These are phyloP conservation scores for Kockiozyma suomiensis DNA, from an alignment of 805 yeast genomes.

Conservation along the genomic window DNA sequence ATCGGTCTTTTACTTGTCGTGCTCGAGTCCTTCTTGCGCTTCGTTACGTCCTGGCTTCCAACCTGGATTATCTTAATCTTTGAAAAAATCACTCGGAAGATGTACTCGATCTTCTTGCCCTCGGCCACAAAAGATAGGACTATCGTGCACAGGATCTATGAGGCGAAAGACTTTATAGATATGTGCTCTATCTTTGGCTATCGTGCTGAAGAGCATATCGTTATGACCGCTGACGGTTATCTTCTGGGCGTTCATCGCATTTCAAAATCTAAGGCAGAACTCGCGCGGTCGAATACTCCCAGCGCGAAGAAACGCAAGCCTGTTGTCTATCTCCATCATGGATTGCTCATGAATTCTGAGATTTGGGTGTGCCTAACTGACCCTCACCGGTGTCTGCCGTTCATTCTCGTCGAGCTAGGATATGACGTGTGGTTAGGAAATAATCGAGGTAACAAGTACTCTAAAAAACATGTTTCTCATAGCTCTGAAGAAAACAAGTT, in stretches of 20 bases:
- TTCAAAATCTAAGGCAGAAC: conserved; percentile 31
- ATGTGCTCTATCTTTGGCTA: conserved; percentile 73
- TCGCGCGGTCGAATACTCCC: not conserved
- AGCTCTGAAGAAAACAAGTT: conserved; percentile 54
- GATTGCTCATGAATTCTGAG: conserved; percentile 86
- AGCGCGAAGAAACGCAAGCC: conserved; percentile 34
- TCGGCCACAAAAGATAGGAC: conserved; percentile 16
- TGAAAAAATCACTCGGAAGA: conserved; percentile 28
- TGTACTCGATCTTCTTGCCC: conserved; percentile 23
- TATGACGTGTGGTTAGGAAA: conserved; percentile 87
- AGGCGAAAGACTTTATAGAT: conserved; percentile 59
- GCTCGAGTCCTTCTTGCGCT: conserved; percentile 39
- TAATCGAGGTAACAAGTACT: conserved; percentile 90
- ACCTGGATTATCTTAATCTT: conserved; percentile 36
- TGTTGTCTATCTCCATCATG: conserved; percentile 86
- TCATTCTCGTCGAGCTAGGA: conserved; percentile 73
- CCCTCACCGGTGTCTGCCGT: conserved; percentile 65
- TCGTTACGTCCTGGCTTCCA: conserved; percentile 41
- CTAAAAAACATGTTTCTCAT: conserved; percentile 67
- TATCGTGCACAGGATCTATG: conserved; percentile 46
- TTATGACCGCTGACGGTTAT: conserved; percentile 40
- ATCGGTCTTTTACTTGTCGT: conserved; percentile 41
- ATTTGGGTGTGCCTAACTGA: conserved; percentile 64
- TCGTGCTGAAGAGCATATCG: conserved; percentile 72
- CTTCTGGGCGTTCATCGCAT: conserved; percentile 43